These are phyloP conservation scores for Rickenella mellea DNA, from an alignment of 768 basidiomycete species.

Conservation along the genomic window DNA sequence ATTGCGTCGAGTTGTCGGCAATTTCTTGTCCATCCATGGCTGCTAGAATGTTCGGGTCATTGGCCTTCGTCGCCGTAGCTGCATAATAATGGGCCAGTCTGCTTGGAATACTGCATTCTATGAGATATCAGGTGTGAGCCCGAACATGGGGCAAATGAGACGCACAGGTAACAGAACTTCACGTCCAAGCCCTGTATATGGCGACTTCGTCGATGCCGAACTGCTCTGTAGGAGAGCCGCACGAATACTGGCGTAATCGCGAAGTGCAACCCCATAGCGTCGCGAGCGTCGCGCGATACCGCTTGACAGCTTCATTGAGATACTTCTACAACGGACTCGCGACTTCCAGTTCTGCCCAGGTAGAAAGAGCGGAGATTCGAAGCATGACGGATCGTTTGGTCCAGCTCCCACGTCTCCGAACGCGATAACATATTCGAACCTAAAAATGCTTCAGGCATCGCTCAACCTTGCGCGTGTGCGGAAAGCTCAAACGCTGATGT, in stretches of 20 bases:
- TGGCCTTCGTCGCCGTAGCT: constrained; percentile 69
- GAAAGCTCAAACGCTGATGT: constrained; percentile 84
- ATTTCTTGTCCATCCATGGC: constrained; percentile 74
- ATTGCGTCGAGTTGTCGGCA: constrained; percentile 35
- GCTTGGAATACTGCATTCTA: constrained; percentile 81
- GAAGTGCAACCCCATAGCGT: constrained; percentile 79
- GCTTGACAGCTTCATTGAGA: constrained; percentile 71
- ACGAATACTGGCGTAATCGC: constrained; percentile 88
- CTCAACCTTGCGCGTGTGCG: constrained; percentile 29
- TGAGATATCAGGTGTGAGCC: too few relatives aligned
- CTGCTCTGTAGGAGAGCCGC: constrained; percentile 81
- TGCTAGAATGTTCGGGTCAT: constrained; percentile 57
- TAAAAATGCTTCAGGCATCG: constrained; percentile 23
- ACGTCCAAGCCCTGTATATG: constrained; percentile 80
- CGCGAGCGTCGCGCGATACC: constrained; percentile 64
- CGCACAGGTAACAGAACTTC: constrained; percentile 87
- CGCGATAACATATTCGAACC: constrained; percentile 77
- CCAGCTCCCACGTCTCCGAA: constrained; percentile 78
- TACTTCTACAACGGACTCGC: constrained; percentile 67
- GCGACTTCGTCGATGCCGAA: constrained; percentile 66
- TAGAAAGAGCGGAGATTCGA: constrained; percentile 83
- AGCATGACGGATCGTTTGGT: constrained; percentile 91
- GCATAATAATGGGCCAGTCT: constrained; percentile 75
- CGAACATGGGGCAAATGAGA: constrained; percentile 5
- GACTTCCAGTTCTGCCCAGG: constrained; percentile 89